Evolutionary conservation across 768 basidiomycete species (phyloP), one percentile per base, ranked within the genome.

Genomic region (Daedaleopsis sinensis): DNA sequence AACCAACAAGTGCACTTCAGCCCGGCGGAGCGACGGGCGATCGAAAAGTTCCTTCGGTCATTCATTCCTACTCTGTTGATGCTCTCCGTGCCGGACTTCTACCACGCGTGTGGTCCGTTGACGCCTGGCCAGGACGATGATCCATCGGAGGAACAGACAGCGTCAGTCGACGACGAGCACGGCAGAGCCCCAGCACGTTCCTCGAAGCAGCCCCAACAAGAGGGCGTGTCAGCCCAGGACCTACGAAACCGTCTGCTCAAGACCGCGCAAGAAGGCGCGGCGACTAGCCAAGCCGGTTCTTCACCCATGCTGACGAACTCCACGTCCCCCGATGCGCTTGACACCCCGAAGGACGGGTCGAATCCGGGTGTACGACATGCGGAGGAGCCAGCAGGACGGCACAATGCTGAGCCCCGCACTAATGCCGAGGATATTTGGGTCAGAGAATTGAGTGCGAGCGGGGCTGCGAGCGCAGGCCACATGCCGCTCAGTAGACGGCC

Each of bases 51-150:
- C 76, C 79, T 99, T 36, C 85, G 91, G 38, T 78, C 84, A 11
- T 95, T 98, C 72, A 80, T 98, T 50, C 94, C 95, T 11, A 76
- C 87, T 37, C 79, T 98, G 35, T 94, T 88, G 80, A 89, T 80
- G 84, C 82, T 81, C 72, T 82, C 82, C 46, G 80, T 78, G 51
- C 83, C 82, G 52, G 89, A 91, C 65, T 88, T 91, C 69, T 86
- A 88, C 63, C 80, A 82, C 13, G 81, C 82, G 5, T 88, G 81
- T 55, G 84, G 81, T 15, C 82, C 86, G n/a, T 71, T 82, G 54
- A 84, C 84, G 37, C 78, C 79, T 18, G 73, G 75, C 18, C 78
- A 79, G 47, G 77, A 77, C 23, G 72, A 75, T 19, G 68, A 69
- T 39, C 61, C 65, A 11, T 67, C 58, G 7, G 71, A 74, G 49